Conservation (phyloP, 768 basidiomycete species). For the Podaxis mareebaensis region DNA sequence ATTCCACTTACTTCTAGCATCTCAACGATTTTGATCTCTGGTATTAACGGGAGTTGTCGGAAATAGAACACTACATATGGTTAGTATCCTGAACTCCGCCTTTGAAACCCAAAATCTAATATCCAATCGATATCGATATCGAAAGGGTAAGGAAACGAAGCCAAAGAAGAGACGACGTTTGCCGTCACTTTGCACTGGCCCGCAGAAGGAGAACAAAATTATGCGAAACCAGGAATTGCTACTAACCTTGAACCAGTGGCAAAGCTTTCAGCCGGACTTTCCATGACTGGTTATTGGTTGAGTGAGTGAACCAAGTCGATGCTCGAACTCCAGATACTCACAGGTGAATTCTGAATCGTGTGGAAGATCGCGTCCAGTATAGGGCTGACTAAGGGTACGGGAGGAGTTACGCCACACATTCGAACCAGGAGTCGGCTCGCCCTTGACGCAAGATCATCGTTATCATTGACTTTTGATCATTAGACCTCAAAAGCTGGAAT, state of each 20-base stretch:
- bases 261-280: constrained; percentile 83
- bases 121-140: constrained; percentile 12
- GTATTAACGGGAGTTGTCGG: constrained; percentile 81
- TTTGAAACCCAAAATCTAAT: constrained; percentile 2
- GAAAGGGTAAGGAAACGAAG: background rate
- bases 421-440: constrained; percentile 74
- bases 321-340: constrained; percentile 33
- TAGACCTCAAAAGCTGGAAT: constrained; percentile 3
- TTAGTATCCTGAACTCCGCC: constrained; percentile 2
- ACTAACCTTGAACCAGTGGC: constrained; percentile 75
- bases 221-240: background rate
- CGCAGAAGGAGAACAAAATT: background rate
- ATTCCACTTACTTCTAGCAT: constrained; percentile 65
- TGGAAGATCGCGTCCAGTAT: constrained; percentile 73
- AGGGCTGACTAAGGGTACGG: constrained; percentile 63
- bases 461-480: constrained; percentile 58
- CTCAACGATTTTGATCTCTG: constrained; percentile 71
- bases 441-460: constrained; percentile 65
- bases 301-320: constrained; percentile 10
- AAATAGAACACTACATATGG: constrained; percentile 72
- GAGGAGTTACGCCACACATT: constrained; percentile 85
- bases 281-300: constrained; percentile 63
- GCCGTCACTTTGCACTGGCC: background rate
- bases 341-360: constrained; percentile 75
- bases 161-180: background rate